phyloP scores from a whole-genome alignment of 2,329 filamentous ascomycete genomes.

The Pestalotiopsis sp. region DNA sequence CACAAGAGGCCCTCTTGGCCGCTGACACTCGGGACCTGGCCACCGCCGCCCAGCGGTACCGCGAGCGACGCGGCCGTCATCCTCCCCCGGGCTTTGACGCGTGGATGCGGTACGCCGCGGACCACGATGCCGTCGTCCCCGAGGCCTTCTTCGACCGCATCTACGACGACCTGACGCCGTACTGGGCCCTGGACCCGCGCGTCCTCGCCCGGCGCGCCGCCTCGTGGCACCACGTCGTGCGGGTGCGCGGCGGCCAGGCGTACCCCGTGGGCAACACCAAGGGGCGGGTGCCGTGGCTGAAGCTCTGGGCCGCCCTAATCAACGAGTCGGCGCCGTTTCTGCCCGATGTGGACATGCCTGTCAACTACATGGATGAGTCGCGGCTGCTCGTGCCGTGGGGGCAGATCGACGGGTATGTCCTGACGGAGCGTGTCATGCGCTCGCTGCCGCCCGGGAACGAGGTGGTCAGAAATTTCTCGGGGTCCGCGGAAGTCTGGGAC shows the following conservation, averaged over 20 bases:
- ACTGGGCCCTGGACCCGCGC: slow-evolving; percentile 56
- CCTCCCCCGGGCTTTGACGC: slow-evolving; percentile 66
- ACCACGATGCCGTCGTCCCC: slow-evolving; percentile 56
- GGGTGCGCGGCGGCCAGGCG: slow-evolving; percentile 49
- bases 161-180: slow-evolving; percentile 63
- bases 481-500: slow-evolving; percentile 23
- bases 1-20: slow-evolving; percentile 43
- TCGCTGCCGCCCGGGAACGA: slow-evolving; percentile 37
- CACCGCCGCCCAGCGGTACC: slow-evolving; percentile 58
- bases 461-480: slow-evolving; percentile 41
- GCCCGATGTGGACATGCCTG: slow-evolving; percentile 57
- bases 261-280: slow-evolving; percentile 39
- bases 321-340: slow-evolving; percentile 51
- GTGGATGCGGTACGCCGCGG: slow-evolving; percentile 58
- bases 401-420: slow-evolving; percentile 43
- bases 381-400: slow-evolving; percentile 56
- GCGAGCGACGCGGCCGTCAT: slow-evolving; percentile 58
- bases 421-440: slow-evolving; percentile 43
- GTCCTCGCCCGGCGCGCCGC: slow-evolving; percentile 41
- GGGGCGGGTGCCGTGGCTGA: slow-evolving; percentile 45
- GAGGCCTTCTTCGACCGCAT: slow-evolving; percentile 69
- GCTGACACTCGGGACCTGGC: slow-evolving; percentile 50
- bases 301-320: slow-evolving; percentile 53
- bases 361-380: slow-evolving; percentile 55
- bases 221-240: slow-evolving; percentile 48